phyloP scores from a whole-genome alignment of 2,329 filamentous ascomycete species.

The Penicillium sp. region DNA sequence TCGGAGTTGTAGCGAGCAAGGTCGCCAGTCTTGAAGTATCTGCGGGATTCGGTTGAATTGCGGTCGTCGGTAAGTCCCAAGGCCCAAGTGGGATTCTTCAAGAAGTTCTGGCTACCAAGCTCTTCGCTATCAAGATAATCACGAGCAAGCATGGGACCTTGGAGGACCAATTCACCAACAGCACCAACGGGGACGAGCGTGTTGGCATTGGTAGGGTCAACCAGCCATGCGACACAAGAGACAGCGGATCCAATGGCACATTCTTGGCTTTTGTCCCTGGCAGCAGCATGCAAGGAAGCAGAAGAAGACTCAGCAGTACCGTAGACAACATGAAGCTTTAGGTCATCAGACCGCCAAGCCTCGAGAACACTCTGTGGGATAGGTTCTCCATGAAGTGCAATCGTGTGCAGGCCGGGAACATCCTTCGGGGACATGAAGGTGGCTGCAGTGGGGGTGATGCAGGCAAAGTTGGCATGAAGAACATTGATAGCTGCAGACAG shows the following conservation, averaged over 20 bases:
- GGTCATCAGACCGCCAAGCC: slow-evolving; percentile 15
- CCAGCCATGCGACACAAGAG: slow-evolving; percentile 32
- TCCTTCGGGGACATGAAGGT: slow-evolving; percentile 25
- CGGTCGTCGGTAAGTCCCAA: slow-evolving; percentile 20
- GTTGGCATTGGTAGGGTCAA: slow-evolving; percentile 28
- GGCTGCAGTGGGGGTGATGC: slow-evolving; percentile 31
- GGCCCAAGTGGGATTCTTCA: slow-evolving; percentile 38
- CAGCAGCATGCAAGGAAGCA: slow-evolving; percentile 17
- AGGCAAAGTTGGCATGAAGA: slow-evolving; percentile 31
- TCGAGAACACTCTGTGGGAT: slow-evolving; percentile 1
- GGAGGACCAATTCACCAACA: slow-evolving; percentile 31
- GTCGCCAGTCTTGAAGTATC: slow-evolving; percentile 38
- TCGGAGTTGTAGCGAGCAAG: slow-evolving; percentile 37
- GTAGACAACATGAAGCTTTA: slow-evolving; percentile 21
- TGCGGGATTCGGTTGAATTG: not conserved
- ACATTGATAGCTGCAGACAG: slow-evolving; percentile 51
- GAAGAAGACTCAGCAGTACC: slow-evolving; percentile 26
- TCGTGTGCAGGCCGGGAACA: slow-evolving; percentile 22
- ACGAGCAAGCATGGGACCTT: slow-evolving; percentile 40
- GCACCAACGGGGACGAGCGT: slow-evolving; percentile 34
- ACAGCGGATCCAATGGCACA: slow-evolving; percentile 22
- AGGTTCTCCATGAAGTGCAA: slow-evolving; percentile 23
- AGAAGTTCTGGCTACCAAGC: slow-evolving; percentile 51
- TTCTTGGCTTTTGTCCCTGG: not conserved
- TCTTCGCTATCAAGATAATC: slow-evolving; percentile 44